A percentile compares a stretch with the other conserved stretches of the same genome.
These are phyloP conservation scores for Talaromyces thailandensis DNA, from an alignment of 495 filamentous ascomycete species.

Conservation along the genomic window DNA sequence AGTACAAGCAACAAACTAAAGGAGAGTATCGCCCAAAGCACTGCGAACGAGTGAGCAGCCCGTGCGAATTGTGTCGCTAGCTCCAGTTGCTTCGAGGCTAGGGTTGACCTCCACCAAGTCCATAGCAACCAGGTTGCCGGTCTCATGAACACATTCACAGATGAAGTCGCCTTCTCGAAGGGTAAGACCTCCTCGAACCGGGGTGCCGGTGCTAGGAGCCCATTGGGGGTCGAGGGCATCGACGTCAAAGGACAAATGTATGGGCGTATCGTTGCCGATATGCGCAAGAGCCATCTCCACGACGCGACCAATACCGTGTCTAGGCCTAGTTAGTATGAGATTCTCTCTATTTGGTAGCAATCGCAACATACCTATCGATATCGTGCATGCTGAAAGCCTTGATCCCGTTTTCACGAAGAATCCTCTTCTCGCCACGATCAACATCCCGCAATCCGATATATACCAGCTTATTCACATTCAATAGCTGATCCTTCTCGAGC, in stretches of 20 bases:
- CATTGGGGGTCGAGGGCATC: constrained; percentile 93
- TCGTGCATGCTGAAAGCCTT: constrained; percentile 98
- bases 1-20: constrained; percentile 35
- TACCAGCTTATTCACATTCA: constrained; percentile 79
- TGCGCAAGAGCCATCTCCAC: constrained; percentile 96
- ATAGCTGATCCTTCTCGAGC: constrained; percentile 54
- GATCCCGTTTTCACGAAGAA: constrained; percentile 79
- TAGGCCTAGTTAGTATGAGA: constrained; percentile 18
- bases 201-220: constrained; percentile 93
- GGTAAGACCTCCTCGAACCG: constrained; percentile 90
- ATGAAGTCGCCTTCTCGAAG: constrained; percentile 96
- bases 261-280: constrained; percentile 87
- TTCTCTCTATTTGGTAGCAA: background rate
- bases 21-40: constrained; percentile 80
- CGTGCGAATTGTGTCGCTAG: constrained; percentile 78
- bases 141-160: constrained; percentile 91
- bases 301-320: constrained; percentile 86
- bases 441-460: constrained; percentile 96
- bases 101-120: constrained; percentile 98
- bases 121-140: constrained; percentile 81
- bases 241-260: constrained; percentile 95
- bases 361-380: constrained; percentile 60
- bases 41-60: constrained; percentile 88
- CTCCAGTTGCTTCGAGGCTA: constrained; percentile 64
- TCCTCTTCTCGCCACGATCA: constrained; percentile 82